Conservation (phyloP, 768 basidiomycete genomes). For the Leccinum uliginosum region DNA sequence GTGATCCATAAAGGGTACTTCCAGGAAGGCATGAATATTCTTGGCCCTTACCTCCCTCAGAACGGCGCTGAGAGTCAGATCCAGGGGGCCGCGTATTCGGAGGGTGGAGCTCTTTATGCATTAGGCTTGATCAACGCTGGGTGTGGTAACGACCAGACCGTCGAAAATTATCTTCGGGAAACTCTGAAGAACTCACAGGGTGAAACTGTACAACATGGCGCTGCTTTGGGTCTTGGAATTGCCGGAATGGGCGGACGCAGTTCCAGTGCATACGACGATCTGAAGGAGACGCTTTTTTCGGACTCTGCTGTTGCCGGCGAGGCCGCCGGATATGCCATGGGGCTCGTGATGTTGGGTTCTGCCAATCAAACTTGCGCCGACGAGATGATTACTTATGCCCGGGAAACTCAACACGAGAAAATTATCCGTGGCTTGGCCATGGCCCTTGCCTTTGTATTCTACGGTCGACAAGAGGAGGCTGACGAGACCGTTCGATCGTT, state of each 20-base stretch:
- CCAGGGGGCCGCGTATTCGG: slow-evolving; percentile 80
- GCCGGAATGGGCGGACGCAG: slow-evolving; percentile 92
- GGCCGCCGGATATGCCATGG: slow-evolving; percentile 96
- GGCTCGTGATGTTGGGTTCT: slow-evolving; percentile 96
- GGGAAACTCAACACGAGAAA: slow-evolving; percentile 98
- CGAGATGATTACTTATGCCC: slow-evolving; percentile 95
- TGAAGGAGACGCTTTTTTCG: slow-evolving; percentile 84
- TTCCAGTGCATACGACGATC: slow-evolving; percentile 84
- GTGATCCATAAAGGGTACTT: slow-evolving; percentile 98
- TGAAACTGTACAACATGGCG: slow-evolving; percentile 95
- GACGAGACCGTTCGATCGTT: slow-evolving; percentile 75
- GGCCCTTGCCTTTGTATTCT: slow-evolving; percentile 89
- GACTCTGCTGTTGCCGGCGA: slow-evolving; percentile 97
- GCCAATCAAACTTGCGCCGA: slow-evolving; percentile 73
- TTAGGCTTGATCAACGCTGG: slow-evolving; percentile 93
- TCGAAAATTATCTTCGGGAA: slow-evolving; percentile 75
- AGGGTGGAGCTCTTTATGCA: slow-evolving; percentile 95
- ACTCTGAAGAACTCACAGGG: slow-evolving; percentile 69
- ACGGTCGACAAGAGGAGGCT: slow-evolving; percentile 90
- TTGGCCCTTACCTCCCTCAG: slow-evolving; percentile 90
- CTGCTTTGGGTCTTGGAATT: slow-evolving; percentile 94
- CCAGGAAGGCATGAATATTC: slow-evolving; percentile 86
- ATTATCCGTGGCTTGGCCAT: slow-evolving; percentile 95
- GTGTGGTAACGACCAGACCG: slow-evolving; percentile 64
- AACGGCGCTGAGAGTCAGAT: slow-evolving; percentile 71